A percentile compares a stretch with the other conserved stretches of the same genome.
Evolutionary conservation across 202 grass and related monocot species (phyloP).

Genomic region (Setaria viridis): DNA sequence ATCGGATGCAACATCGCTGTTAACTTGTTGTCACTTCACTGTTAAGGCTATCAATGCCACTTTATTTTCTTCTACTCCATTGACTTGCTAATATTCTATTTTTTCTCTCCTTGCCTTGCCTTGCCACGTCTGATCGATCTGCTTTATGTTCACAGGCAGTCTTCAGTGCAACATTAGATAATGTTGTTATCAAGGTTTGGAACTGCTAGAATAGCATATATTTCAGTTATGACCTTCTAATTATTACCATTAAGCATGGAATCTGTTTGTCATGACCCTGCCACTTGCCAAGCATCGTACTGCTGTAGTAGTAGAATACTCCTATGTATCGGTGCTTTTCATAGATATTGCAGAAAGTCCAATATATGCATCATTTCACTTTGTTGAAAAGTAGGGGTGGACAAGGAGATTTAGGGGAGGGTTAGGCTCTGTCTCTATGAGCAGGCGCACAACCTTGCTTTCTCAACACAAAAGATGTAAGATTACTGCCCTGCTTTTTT

Average conservation of each 20-base stretch:
- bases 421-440: slow-evolving; percentile 18
- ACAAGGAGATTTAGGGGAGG: neutral
- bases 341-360: slow-evolving; percentile 42
- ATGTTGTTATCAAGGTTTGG: too few relatives aligned
- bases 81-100: neutral
- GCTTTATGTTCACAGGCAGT: neutral
- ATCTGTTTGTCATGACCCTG: slow-evolving; percentile 28
- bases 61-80: slow-evolving; percentile 34
- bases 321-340: slow-evolving; percentile 28
- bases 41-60: slow-evolving; percentile 13
- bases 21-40: slow-evolving; percentile 37
- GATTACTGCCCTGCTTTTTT: neutral
- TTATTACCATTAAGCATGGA: neutral
- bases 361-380: slow-evolving; percentile 42
- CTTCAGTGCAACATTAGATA: too few relatives aligned
- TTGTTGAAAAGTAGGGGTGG: slow-evolving; percentile 8
- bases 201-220: neutral
- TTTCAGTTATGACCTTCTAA: neutral
- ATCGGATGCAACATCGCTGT: slow-evolving; percentile 38
- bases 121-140: neutral
- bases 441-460: neutral
- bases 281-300: slow-evolving; percentile 5
- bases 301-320: neutral
- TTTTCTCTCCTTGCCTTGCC: neutral
- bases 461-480: slow-evolving; percentile 9